Evolutionary conservation across 2,329 filamentous ascomycete genomes (phyloP), one percentile per base, ranked within the genome.

Genomic region (Pseudocercospora fuligena): DNA sequence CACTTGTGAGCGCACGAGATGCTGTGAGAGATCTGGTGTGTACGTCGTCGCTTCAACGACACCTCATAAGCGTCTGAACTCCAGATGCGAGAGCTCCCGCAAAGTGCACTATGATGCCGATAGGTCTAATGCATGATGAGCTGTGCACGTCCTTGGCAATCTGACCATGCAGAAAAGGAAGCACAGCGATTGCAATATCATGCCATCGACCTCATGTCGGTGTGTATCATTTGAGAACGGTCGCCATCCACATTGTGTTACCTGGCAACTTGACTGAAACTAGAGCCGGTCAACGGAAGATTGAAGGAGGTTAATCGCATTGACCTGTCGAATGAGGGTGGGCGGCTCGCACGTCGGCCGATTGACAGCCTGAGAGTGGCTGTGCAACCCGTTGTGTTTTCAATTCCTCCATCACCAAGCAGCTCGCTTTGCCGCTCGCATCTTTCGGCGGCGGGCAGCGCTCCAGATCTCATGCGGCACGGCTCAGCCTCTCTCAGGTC

Each of bases 41-140:
- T 16, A n/a, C 21, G 16, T 25, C 25, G 25, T n/a, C 25, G 5
- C 51, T 54, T 54, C 16, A 11, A 33, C 51, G 12, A 56, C 51
- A 56, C 51, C 51, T 56, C 51, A 31, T 19, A 19, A 29, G 51
- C 25, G 21, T 27, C 9, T n/a, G 27, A 56, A 27, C 12, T 56
- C 16, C 23, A 27, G 27, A n/a, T 11, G 23, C 51, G n/a, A 25
- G 51, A 54, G 21, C 21, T 54, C 51, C 21, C 21, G 51, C 51
- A 27, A 27, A 56, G 51, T 56, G 51, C 25, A 56, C 51, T 56
- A 56, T 58, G 31, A 58, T 40, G 56, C 56, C 56, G 29, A 27
- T 36, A 43, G 56, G 31, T 43, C 56, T 23, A 23, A 36, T 69
- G 66, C 66, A 69, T 25, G 61, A 69, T 66, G 64, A 47, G 66